Base-by-base conservation (phyloP, 2,329 filamentous ascomycete genomes). In the Fusarium sp. region DNA sequence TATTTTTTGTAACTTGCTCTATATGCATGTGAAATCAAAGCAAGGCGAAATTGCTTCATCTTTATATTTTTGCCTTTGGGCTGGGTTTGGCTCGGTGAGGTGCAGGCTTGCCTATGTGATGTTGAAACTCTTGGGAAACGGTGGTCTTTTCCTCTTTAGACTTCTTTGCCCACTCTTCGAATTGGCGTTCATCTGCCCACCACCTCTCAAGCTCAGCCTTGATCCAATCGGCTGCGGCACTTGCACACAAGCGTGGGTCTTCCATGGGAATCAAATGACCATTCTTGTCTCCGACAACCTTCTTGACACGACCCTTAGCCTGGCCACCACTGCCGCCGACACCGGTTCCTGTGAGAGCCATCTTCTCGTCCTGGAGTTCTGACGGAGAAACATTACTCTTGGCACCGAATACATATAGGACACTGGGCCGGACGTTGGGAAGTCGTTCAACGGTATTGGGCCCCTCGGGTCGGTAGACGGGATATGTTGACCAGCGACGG, bases 251-350 rank as follows among this genome's bases (percentile, higher is more conserved):
- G 4, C 76, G 83, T 0, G 93, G 92, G 41, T 88, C 87, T 80
- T 97, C 94, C 88, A 97, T 93, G 0, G 95, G 92, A 32, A 98
- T 88, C 44, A 98, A 80, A 80, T 98, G 95, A 0, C 95, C 94
- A 9, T 86, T 85, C 0, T 86, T 87, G 32, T 91, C 82, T 11
- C 96, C 81, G 18, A 89, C 83, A 8, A 93, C 86, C 70, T 90
- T 86, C 60, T 84, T 85, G 4, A 97, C 94, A 48, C 89, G 85
- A 0, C 92, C 93, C 15, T 87, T 86, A n/a, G 81, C 80, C 7
- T 79, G 84, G 50, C 92, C 88, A 20, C 93, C 88, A 72, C 89
- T 92, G 3, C 93, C 93, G 10, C 92, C 91, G 0, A 87, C 81
- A 1, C 89, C 92, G 0, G 82, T 80, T 3, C 92, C 92, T 1